phyloP scores from a whole-genome alignment of 2,329 filamentous ascomycete genomes.

The Aureobasidium sp. region DNA sequence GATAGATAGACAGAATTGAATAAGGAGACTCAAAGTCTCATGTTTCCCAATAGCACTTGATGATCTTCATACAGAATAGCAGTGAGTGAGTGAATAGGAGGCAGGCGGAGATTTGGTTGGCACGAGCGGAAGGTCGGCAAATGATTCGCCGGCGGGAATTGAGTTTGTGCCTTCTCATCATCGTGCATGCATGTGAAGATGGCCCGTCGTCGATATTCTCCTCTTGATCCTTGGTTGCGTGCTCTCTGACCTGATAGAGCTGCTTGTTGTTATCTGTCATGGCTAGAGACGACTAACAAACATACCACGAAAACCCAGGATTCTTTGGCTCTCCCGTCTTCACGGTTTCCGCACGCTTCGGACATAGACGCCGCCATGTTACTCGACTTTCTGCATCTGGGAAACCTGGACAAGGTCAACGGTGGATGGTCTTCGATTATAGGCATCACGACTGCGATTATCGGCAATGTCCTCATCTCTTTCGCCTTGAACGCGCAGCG shows the following conservation, averaged over 20 bases:
- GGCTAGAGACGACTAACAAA: neutral
- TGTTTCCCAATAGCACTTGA: neutral
- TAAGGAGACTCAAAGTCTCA: neutral
- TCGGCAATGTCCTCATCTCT: constrained; percentile 88
- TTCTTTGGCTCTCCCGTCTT: no score
- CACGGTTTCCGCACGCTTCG: neutral
- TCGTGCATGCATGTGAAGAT: constrained; percentile 9
- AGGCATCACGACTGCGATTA: constrained; percentile 85
- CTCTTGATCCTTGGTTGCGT: neutral
- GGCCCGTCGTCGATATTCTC: neutral
- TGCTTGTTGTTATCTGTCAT: neutral
- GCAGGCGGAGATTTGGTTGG: neutral
- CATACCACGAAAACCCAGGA: neutral
- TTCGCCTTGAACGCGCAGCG: constrained; percentile 93
- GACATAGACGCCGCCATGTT: constrained; percentile 1
- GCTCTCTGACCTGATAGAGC: neutral
- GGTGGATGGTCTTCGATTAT: constrained; percentile 81
- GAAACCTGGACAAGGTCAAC: neutral
- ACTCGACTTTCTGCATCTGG: constrained; percentile 1
- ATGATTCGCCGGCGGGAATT: neutral
- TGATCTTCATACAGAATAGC: neutral
- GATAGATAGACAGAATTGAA: neutral
- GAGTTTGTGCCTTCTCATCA: constrained; percentile 7
- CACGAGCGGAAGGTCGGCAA: neutral
- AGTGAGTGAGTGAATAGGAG: neutral